Evolutionary conservation across 2,329 filamentous ascomycete species (phyloP), one percentile per base, ranked within the genome.

Genomic region (Colletotrichum godetiae): DNA sequence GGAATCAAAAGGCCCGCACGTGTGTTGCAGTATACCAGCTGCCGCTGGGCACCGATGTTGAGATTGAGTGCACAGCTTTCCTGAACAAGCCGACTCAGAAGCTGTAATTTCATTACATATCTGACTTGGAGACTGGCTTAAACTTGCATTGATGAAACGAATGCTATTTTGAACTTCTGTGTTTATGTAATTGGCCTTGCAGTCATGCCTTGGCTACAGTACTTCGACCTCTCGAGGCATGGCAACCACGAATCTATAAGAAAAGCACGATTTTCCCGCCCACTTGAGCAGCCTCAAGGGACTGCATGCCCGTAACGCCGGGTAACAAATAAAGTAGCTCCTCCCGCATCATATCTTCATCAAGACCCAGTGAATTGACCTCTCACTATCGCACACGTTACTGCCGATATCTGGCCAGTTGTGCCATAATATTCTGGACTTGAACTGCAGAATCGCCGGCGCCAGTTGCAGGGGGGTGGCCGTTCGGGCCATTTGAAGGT

Each of bases 11-110:
- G 84, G 84, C 82, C 60, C 82, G 92, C 72, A 93, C 90, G 64
- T 95, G 93, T 79, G 92, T 95, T 31, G 92, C 92, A 0, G 93
- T 95, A 13, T 90, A 93, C 82, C 88, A 92, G 79, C 84, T 95
- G 77, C 93, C 93, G 1, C 88, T 93, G 78, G 88, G 89, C 12
- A 92, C 92, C 4, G 89, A 92, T 71, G 90, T 95, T 10, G 93
- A 95, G 85, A 93, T 95, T 79, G 93, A 95, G 84, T 92, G 90
- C 79, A 91, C 92, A 8, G 78, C 78, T 4, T 68, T 74, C 49
- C 65, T 69, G 24, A 59, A 74, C 60, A 68, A 64, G 60, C 67
- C 71, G 29, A 60, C 60, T n/a, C 60, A 73, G 67, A 73, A 73
- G 71, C 60, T 73, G 22, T 73, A 49, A 22, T 29, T 19, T 42